Evolutionary conservation across 805 yeast genomes (phyloP).

Genomic region (Barnettozyma pratensis): DNA sequence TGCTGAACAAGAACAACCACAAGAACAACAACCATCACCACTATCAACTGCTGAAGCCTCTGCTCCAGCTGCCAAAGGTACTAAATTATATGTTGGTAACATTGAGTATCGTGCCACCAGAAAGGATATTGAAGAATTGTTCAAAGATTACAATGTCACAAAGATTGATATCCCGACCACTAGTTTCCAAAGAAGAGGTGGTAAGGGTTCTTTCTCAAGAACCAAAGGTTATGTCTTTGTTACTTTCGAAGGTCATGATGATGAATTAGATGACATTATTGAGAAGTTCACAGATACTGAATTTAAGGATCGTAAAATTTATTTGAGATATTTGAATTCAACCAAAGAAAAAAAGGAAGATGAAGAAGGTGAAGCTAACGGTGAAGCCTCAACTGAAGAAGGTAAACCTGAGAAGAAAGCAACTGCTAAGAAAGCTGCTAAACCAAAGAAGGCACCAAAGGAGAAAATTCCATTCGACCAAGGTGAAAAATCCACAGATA

Average conservation of each 20-base stretch:
- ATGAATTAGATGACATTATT: slow-evolving; percentile 40
- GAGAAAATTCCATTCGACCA: slow-evolving; percentile 31
- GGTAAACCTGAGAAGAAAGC: not conserved
- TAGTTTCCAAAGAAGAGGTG: slow-evolving; percentile 26
- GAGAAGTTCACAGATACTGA: slow-evolving; percentile 35
- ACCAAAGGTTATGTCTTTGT: slow-evolving; percentile 58
- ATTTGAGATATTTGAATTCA: slow-evolving; percentile 35
- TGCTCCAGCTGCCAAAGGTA: slow-evolving; percentile 9
- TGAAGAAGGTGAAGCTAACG: slow-evolving; percentile 1
- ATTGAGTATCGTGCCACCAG: slow-evolving; percentile 59
- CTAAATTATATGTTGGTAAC: slow-evolving; percentile 60
- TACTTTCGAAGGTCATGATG: slow-evolving; percentile 37
- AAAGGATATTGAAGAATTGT: slow-evolving; percentile 47
- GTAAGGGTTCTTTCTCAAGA: slow-evolving; percentile 33
- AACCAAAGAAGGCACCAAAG: slow-evolving; percentile 11
- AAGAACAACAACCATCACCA: not conserved
- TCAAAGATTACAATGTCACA: slow-evolving; percentile 41
- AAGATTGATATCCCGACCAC: slow-evolving; percentile 50
- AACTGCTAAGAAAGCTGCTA: slow-evolving; percentile 4
- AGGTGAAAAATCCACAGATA: slow-evolving; percentile 39
- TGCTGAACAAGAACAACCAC: not conserved
- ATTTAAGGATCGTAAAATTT: slow-evolving; percentile 43
- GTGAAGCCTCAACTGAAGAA: not conserved
- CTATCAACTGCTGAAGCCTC: not conserved
- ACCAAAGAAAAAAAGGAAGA: slow-evolving; percentile 9